Base-by-base conservation (phyloP, 352 stramenopile species). In the Blastocystis sp. region DNA sequence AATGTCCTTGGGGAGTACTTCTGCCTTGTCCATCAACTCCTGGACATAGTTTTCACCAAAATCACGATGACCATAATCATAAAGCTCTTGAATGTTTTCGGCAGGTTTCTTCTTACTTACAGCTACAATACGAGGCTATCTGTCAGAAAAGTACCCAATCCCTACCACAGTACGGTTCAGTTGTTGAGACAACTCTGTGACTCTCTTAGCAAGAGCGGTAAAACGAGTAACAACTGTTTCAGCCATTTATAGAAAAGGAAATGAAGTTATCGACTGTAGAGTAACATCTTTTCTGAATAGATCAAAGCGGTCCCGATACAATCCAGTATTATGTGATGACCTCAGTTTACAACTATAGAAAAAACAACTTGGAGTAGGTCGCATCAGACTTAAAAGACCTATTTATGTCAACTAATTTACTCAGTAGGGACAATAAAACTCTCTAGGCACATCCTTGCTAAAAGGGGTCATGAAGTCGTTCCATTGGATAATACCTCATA, bases 41-140 rank as follows among this genome's bases (percentile, higher is more conserved):
- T 99, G 96, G 88, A 97, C 96, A 91, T 99, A 99, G 92, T 99
- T 99, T 90, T 99, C 97, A 57, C 96, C 96, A 93, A 99, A 99
- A 76, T 98, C 92, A 76, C 95, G 92, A 90, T 98, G 95, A 13
- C 94, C 94, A 27, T 93, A 92, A 9, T 96, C 93, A 90, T 98
- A 98, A 27, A 94, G 94, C 30, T 94, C 94, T 76, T 94, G 89
- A 33, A 98, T 91, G 42, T 95, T 92, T 66, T 95, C 93, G 11
- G 95, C 78, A 5, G 95, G 95, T 90, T 98, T 98, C 30, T 94
- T 97, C 91, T 98, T 98, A 92, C 94, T 97, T 78, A 98, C 95
- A 1, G 95, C 95, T 57, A 98, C 94, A 5, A 98, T 91, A 33
- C 91, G 59, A 22, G 78, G 78, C 73, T 84, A 84, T 27, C 37